Base-by-base conservation (phyloP, 305 asterid genomes). In the Fraxinus floribunda region DNA sequence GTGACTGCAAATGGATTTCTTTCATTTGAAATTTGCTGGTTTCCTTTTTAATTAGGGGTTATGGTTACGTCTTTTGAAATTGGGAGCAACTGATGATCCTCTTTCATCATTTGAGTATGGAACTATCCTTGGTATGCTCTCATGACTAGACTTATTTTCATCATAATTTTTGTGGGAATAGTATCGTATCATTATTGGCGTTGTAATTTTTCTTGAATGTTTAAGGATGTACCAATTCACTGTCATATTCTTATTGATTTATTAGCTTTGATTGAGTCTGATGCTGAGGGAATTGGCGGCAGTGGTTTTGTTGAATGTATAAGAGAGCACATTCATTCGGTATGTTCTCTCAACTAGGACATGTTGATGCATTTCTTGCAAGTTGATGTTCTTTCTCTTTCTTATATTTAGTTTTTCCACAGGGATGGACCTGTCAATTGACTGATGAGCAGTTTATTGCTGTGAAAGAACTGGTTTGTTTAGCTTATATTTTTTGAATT, bases 281-380 rank as follows among this genome's bases (percentile, higher is more conserved):
- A 96, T 89, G 98, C 98, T 84, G 99, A 94, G 88, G 99, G 99
- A 78, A 96, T 94, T 89, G 99, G 98, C 15, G 99, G 99, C 80
- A 96, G 99, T 89, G 99, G 99, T 80, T 96, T 96, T 85, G 92
- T 96, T 83, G 99, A 96, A 89, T 96, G 99, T 87, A 92, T 96
- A 86, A 88, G 94, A 77, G 98, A 94, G 89, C 97, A 94, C 89
- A 96, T 96, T 88, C 91, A 92, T 89, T 91, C 97, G 78, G 99
- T 95, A 88, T 84, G 92, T 87, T 81, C 76, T 78, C 84, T 79
- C 78, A 68, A 81, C 84, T 75, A 78, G 35, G 70, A 44, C 80
- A 52, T 18, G n/a, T 81, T 68, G 38, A 39, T 46, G 29, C 52
- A 81, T 70, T 82, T 32, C 64, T 70, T 46, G 22, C 41, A 16